Conservation (phyloP, 2,329 filamentous ascomycete species). For the Helicocarpus griseus region DNA sequence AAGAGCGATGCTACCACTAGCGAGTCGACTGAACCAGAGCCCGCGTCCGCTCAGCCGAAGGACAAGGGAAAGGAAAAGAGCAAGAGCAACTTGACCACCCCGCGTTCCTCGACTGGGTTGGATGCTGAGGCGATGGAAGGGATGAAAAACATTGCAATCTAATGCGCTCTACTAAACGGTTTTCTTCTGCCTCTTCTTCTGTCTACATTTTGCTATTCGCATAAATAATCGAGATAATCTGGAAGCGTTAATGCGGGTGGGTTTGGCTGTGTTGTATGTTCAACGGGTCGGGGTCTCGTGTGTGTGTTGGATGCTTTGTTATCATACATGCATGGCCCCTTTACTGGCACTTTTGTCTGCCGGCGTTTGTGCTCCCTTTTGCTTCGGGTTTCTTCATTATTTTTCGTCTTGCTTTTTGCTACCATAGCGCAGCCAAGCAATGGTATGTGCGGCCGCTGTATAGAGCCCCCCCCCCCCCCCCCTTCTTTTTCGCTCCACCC, state of each 20-base stretch:
- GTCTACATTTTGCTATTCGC: not conserved
- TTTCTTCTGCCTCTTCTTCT: not conserved
- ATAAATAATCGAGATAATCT: constrained; percentile 2
- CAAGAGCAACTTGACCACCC: constrained; percentile 18
- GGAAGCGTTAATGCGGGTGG: not conserved
- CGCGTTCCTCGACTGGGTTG: constrained; percentile 20
- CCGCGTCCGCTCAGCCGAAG: constrained; percentile 14
- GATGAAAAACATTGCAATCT: constrained; percentile 41
- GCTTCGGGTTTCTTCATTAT: too few relatives aligned
- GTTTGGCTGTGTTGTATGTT: too few relatives aligned
- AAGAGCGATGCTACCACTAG: constrained; percentile 14
- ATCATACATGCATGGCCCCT: too few relatives aligned
- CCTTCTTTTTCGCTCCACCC: not conserved
- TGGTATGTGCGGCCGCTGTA: not conserved
- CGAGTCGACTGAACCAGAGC: constrained; percentile 16
- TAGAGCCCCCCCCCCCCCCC: too few relatives aligned
- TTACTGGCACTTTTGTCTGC: too few relatives aligned
- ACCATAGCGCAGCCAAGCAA: too few relatives aligned
- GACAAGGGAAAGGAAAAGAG: constrained; percentile 25
- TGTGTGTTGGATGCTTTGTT: too few relatives aligned
- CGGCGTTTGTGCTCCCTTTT: too few relatives aligned
- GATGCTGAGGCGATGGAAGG: constrained; percentile 34
- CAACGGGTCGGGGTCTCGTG: too few relatives aligned
- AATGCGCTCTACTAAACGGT: constrained; percentile 10
- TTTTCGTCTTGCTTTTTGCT: too few relatives aligned